These are phyloP conservation scores for Pythium oligandrum DNA, from an alignment of 352 stramenopile species.

Conservation along the genomic window DNA sequence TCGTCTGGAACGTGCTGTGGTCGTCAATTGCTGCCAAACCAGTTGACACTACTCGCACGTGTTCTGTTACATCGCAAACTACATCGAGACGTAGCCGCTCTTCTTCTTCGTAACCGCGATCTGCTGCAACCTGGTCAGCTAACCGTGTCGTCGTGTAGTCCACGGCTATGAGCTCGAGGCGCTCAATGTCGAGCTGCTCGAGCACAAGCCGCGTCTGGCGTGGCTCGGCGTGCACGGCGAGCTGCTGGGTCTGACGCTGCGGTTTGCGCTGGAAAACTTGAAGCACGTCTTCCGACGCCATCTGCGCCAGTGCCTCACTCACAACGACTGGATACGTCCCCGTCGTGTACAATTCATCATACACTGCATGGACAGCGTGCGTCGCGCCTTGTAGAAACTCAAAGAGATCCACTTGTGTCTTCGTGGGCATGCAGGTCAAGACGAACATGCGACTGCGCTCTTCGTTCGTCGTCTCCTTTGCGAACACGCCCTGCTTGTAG, in stretches of 20 bases:
- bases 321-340: constrained; percentile 13
- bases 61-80: constrained; percentile 43
- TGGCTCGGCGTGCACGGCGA: constrained; percentile 15
- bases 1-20: constrained; percentile 34
- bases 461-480: constrained; percentile 22
- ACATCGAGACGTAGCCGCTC: constrained; percentile 48
- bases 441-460: constrained; percentile 47
- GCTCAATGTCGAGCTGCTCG: constrained; percentile 40
- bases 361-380: constrained; percentile 32
- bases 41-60: constrained; percentile 20
- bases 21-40: constrained; percentile 27
- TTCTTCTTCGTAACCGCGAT: constrained; percentile 17
- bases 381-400: constrained; percentile 37
- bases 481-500: constrained; percentile 28
- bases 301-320: constrained; percentile 15
- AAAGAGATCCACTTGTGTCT: constrained; percentile 26
- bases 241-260: constrained; percentile 13
- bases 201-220: constrained; percentile 21
- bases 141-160: constrained; percentile 31
- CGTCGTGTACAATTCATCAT: constrained; percentile 37
- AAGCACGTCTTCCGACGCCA: constrained; percentile 23
- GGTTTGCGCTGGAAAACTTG: constrained; percentile 24
- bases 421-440: constrained; percentile 34
- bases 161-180: constrained; percentile 30
- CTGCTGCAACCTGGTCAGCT: constrained; percentile 15